Conservation (phyloP, 2,329 filamentous ascomycete genomes). For the Fusarium illudens region DNA sequence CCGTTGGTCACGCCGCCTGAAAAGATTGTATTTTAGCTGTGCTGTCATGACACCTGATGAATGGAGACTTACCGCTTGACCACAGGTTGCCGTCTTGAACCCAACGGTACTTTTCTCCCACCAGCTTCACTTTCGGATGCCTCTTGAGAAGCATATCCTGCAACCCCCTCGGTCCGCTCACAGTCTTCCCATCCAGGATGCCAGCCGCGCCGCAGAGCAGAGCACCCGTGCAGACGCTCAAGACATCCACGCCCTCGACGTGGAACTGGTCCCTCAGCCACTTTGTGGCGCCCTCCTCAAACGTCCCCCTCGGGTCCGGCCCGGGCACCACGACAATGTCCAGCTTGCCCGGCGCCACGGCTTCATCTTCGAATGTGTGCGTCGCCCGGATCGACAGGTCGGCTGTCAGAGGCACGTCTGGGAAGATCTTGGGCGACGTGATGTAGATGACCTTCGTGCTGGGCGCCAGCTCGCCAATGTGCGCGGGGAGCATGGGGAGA, state of each 20-base stretch:
- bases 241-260: slow-evolving; percentile 54
- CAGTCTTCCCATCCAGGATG: slow-evolving; percentile 55
- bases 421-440: slow-evolving; percentile 48
- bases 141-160: slow-evolving; percentile 50
- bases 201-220: slow-evolving; percentile 59
- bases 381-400: slow-evolving; percentile 51
- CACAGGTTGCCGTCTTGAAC: slow-evolving; percentile 62
- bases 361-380: slow-evolving; percentile 54
- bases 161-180: slow-evolving; percentile 57
- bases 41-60: background rate
- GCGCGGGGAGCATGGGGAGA: slow-evolving; percentile 46
- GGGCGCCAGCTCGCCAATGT: slow-evolving; percentile 54
- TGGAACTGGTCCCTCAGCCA: slow-evolving; percentile 56
- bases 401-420: slow-evolving; percentile 54
- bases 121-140: slow-evolving; percentile 52
- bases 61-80: slow-evolving; percentile 57
- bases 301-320: slow-evolving; percentile 51
- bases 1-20: slow-evolving; percentile 64
- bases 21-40: background rate
- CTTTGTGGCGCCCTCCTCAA: slow-evolving; percentile 46
- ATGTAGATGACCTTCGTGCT: slow-evolving; percentile 58
- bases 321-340: slow-evolving; percentile 62
- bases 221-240: slow-evolving; percentile 62
- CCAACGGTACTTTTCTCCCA: slow-evolving; percentile 60
- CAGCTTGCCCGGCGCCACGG: slow-evolving; percentile 59